phyloP scores from a whole-genome alignment of 805 yeast species.

The Starmera quercuum region DNA sequence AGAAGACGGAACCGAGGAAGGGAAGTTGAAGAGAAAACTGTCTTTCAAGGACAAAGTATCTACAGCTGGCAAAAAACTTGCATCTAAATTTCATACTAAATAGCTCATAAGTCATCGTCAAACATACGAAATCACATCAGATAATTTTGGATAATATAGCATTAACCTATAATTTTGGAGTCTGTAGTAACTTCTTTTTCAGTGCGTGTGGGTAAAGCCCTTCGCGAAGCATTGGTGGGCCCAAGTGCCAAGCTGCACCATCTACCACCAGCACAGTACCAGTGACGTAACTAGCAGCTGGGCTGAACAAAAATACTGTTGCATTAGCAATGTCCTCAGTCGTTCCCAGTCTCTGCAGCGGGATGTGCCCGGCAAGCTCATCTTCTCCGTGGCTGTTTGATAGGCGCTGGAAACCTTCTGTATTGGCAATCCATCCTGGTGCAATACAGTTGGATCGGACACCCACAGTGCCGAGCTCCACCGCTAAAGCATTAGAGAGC shows the following conservation, averaged over 20 bases:
- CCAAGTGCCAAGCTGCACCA: slow-evolving; percentile 87
- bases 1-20: slow-evolving; percentile 4
- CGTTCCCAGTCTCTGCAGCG: slow-evolving; percentile 57
- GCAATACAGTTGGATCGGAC: slow-evolving; percentile 79
- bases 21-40: slow-evolving; percentile 1
- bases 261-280: slow-evolving; percentile 81
- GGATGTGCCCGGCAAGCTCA: slow-evolving; percentile 37
- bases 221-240: slow-evolving; percentile 29
- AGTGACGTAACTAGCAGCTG: slow-evolving; percentile 69
- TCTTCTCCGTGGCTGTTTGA: slow-evolving; percentile 32
- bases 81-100: slow-evolving; percentile 11
- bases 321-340: slow-evolving; percentile 81
- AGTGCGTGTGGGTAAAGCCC: slow-evolving; percentile 37
- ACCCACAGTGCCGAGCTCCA: slow-evolving; percentile 88
- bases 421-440: slow-evolving; percentile 83
- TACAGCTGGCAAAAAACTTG: slow-evolving; percentile 19
- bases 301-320: slow-evolving; percentile 76
- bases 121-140: neutral
- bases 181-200: slow-evolving; percentile 20
- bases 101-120: neutral
- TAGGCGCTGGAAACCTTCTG: slow-evolving; percentile 78
- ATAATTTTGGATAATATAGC: neutral
- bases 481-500: slow-evolving; percentile 73
- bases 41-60: slow-evolving; percentile 11
- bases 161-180: slow-evolving; percentile 28